phyloP scores from a whole-genome alignment of 768 basidiomycete species.

The Xanthoconium purpureum region DNA sequence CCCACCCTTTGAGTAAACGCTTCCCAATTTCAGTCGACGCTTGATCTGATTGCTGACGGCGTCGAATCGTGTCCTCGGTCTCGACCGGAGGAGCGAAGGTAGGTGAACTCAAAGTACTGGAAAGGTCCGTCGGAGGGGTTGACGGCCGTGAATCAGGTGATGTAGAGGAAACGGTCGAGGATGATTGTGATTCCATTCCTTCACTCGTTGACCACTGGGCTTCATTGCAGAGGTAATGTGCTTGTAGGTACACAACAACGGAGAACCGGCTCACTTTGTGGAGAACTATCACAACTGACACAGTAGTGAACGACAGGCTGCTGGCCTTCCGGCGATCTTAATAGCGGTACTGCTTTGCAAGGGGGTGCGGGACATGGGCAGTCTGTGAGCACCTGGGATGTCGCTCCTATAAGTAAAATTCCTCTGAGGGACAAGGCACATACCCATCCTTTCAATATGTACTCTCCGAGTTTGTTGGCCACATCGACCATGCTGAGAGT shows the following conservation, averaged over 20 bases:
- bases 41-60: slow-evolving; percentile 76
- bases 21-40: slow-evolving; percentile 81
- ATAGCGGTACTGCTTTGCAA: slow-evolving; percentile 62
- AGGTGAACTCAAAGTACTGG: slow-evolving; percentile 57
- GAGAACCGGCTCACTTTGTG: slow-evolving; percentile 29
- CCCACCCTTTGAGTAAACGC: slow-evolving; percentile 76
- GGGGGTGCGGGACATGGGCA: slow-evolving; percentile 51
- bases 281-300: slow-evolving; percentile 54
- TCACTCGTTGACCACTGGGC: slow-evolving; percentile 8
- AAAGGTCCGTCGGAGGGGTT: slow-evolving; percentile 77
- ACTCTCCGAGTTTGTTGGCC: slow-evolving; percentile 62
- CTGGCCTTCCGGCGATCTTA: slow-evolving; percentile 61
- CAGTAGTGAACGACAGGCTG: slow-evolving; percentile 53
- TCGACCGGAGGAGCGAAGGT: slow-evolving; percentile 63
- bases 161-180: slow-evolving; percentile 45
- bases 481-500: slow-evolving; percentile 54
- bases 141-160: slow-evolving; percentile 60
- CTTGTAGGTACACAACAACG: neutral
- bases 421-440: neutral
- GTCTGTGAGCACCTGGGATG: slow-evolving; percentile 59
- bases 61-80: slow-evolving; percentile 59
- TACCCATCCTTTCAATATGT: slow-evolving; percentile 79
- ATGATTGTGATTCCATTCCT: slow-evolving; percentile 31
- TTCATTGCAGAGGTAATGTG: slow-evolving; percentile 9
- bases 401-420: slow-evolving; percentile 7